Base-by-base conservation (phyloP, 805 yeast species). In the Grigorovia humatica region DNA sequence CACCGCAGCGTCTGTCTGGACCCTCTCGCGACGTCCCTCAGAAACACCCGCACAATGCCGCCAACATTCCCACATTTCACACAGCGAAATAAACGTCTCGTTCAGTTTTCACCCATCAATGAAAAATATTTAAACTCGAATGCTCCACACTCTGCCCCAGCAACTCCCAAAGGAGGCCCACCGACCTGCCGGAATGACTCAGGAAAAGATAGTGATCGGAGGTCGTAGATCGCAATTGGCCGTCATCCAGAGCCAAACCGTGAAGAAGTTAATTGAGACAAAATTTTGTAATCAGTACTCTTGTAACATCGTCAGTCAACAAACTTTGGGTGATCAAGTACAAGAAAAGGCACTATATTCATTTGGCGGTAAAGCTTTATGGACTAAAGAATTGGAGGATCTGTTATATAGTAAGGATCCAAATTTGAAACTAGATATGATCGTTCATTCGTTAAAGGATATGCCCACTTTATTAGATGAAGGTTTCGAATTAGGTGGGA, bases 321-420 rank as follows among this genome's bases (percentile, higher is more conserved):
- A 83, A 50, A 91, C 99, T 1, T 73, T 93, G 40, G 99, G 98
- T 27, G 99, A 93, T 71, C 85, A 87, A 63, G 83, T 85, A 32
- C 93, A 82, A 64, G 78, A 76, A 63, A 83, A 81, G 64, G 96
- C 99, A 8, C 74, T 93, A 48, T 93, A 91, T 68, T 80, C 96
- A 4, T 93, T 93, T 70, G 98, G 97, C 44, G 99, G 99, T 27
- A 93, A 93, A 67, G 81, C 96, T 0, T 68, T 93, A 23, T 93
- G 99, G 99, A 93, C 99, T 2, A 86, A 87, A 64, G 99, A 93
- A 69, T 74, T 93, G 52, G 99, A 93, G 69, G 82, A 82, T 23
- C 71, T 89, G 48, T 71, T 91, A 43, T 75, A 85, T 57, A 75
- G 81, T 27, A 90, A 84, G 30, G 81, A 74, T 58, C 82, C 85